These are phyloP conservation scores for Carex pumila DNA, from an alignment of 176 grass and related monocot genomes.

Conservation along the genomic window DNA sequence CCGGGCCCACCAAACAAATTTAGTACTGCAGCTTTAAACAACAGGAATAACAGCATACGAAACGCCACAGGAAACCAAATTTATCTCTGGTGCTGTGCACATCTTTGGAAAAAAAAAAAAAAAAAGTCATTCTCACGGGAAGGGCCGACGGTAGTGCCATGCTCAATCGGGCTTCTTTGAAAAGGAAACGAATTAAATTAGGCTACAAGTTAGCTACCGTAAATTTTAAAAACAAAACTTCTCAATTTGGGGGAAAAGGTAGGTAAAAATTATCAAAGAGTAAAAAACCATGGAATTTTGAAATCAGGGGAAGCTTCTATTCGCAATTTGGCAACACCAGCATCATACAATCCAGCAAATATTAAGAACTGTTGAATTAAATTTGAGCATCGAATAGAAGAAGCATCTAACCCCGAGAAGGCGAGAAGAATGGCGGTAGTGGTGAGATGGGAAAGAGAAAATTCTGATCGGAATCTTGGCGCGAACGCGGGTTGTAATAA, in stretches of 20 bases:
- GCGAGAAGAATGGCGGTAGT: background rate
- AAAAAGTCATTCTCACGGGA: slow-evolving; percentile 21
- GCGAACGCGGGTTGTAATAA: slow-evolving; percentile 2
- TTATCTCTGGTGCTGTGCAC: background rate
- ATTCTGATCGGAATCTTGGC: slow-evolving; percentile 9
- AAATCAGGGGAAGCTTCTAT: background rate
- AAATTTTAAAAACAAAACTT: background rate
- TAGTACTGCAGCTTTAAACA: background rate
- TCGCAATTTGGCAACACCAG: background rate
- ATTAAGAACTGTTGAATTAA: background rate
- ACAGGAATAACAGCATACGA: background rate
- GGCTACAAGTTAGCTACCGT: slow-evolving; percentile 4
- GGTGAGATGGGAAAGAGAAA: background rate
- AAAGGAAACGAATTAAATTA: slow-evolving; percentile 17
- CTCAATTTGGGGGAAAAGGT: background rate
- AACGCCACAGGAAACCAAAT: background rate
- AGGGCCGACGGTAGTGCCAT: slow-evolving; percentile 13
- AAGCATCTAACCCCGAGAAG: slow-evolving; percentile 12
- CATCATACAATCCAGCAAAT: background rate
- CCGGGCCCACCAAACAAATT: background rate
- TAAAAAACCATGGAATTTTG: background rate
- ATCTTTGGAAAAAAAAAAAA: background rate
- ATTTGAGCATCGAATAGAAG: background rate
- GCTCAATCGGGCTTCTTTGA: slow-evolving; percentile 14
- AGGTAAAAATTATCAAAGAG: background rate